Base-by-base conservation (phyloP, 164 flowering plant genomes). In the Magnolia kwangsiensis region DNA sequence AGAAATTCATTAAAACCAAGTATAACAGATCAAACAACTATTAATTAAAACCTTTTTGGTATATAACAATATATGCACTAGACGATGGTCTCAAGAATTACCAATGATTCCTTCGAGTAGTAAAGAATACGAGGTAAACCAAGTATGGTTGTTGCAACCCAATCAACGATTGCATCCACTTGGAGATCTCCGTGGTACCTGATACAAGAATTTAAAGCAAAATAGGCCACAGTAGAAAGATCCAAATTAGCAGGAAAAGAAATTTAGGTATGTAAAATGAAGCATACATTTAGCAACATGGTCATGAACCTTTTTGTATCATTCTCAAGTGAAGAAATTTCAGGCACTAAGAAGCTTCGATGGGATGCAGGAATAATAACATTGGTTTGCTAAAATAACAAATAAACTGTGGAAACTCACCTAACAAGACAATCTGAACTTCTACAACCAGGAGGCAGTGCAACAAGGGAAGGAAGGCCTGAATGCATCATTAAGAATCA, bases 61-160 rank as follows among this genome's bases (percentile, higher is more conserved):
- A 67, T 29, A 6, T 1, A 67, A 67, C 13, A 68, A 3, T 3
- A 31, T 31, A 7, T 16, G 19, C n/a, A 14, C 49, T 37, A 29
- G 20, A 31, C 21, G 8, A 29, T 16, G 64, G 75, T 31, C 51
- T 67, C 6, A 71, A 13, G 72, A 75, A 78, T 89, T 92, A 96
- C 99, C 98, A 96, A 74, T 50, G 96, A 72, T 72, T 96, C 99
- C 83, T 91, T 94, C 7, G 97, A 76, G 79, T 94, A 88, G 79
- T 91, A 96, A 59, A 81, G 80, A 77, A 96, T 90, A 67, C 93
- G 93, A 81, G 99, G 99, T 76, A 96, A 86, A 72, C 85, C 75
- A 61, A 94, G 90, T 76, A 94, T 83, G 20, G 63, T 69, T 72
- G 94, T 88, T 50, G 94, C 87, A 86, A 94, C 85, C 99, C 99